phyloP scores from a whole-genome alignment of 1,284 basidiomycete genomes.

The Exobasidium cylindrosporum region DNA sequence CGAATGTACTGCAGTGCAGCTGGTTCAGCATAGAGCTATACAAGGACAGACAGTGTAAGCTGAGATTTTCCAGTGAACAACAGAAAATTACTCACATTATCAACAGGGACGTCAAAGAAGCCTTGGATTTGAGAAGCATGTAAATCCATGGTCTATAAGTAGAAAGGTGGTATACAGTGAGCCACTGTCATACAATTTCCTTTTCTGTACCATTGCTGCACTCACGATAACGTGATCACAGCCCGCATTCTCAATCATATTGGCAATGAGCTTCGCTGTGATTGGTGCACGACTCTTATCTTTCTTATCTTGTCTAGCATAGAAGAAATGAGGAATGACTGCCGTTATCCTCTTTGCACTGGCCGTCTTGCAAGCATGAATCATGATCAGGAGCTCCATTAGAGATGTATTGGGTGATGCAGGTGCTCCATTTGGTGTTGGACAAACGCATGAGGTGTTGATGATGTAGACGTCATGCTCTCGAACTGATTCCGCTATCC shows the following conservation, averaged over 20 bases:
- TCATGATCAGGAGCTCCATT: conserved; percentile 99
- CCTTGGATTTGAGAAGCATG: conserved; percentile 64
- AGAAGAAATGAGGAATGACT: conserved; percentile 61
- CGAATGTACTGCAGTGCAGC: conserved; percentile 93
- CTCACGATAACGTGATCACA: conserved; percentile 98
- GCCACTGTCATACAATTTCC: background rate
- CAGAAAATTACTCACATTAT: conserved; percentile 66
- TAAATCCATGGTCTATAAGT: conserved; percentile 58
- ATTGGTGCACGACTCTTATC: conserved; percentile 99
- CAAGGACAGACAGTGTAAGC: background rate
- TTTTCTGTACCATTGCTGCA: conserved; percentile 23
- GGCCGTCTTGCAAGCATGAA: conserved; percentile 85
- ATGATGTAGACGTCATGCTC: conserved; percentile 99
- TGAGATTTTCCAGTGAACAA: background rate
- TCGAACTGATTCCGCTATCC: conserved; percentile 89
- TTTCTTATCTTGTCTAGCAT: conserved; percentile 80
- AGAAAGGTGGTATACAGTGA: background rate
- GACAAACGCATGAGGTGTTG: conserved; percentile 81
- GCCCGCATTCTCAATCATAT: conserved; percentile 95
- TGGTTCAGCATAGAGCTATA: conserved; percentile 91
- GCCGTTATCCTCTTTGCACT: conserved; percentile 94
- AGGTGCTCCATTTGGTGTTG: conserved; percentile 36
- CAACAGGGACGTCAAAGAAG: conserved; percentile 99
- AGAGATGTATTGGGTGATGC: conserved; percentile 65
- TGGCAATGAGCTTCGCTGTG: conserved; percentile 96